Percentiles rank a stretch among this genome's conserved stretches.
Conservation (phyloP, 352 stramenopile species). For the Halophytophthora polymorphica region DNA sequence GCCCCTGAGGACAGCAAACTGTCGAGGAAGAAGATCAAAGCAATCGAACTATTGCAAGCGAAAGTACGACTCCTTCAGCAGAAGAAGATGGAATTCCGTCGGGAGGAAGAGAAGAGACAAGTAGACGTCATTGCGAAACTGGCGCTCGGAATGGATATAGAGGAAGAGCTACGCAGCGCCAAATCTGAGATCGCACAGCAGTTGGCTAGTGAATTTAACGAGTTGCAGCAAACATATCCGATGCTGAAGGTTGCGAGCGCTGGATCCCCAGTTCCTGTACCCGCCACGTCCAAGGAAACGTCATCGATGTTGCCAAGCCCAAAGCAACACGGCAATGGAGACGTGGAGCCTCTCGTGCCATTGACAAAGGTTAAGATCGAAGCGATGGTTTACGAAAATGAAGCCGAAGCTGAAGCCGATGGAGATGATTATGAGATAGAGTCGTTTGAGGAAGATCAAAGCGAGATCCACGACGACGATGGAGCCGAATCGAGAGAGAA, state of each 20-base stretch:
- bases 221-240: slow-evolving; percentile 27
- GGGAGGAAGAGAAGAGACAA: slow-evolving; percentile 39
- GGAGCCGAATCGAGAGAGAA: background rate
- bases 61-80: slow-evolving; percentile 35
- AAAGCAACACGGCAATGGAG: no score
- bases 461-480: slow-evolving; percentile 4
- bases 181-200: slow-evolving; percentile 29
- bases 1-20: slow-evolving; percentile 22
- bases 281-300: background rate
- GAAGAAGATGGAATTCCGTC: slow-evolving; percentile 26
- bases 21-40: slow-evolving; percentile 40
- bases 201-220: slow-evolving; percentile 28
- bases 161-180: slow-evolving; percentile 16
- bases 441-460: slow-evolving; percentile 30
- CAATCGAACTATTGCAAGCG: slow-evolving; percentile 30
- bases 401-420: slow-evolving; percentile 10
- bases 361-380: background rate
- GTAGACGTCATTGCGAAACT: slow-evolving; percentile 37
- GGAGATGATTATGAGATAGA: slow-evolving; percentile 30
- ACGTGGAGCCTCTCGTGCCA: no score
- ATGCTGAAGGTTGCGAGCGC: slow-evolving; percentile 6
- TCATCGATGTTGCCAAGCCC: background rate
- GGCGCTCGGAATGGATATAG: slow-evolving; percentile 36
- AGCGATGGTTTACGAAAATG: slow-evolving; percentile 13
- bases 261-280: background rate